These are phyloP conservation scores for Coemansia sp. DNA, from an alignment of 192 early-diverging fungal species.

Conservation along the genomic window DNA sequence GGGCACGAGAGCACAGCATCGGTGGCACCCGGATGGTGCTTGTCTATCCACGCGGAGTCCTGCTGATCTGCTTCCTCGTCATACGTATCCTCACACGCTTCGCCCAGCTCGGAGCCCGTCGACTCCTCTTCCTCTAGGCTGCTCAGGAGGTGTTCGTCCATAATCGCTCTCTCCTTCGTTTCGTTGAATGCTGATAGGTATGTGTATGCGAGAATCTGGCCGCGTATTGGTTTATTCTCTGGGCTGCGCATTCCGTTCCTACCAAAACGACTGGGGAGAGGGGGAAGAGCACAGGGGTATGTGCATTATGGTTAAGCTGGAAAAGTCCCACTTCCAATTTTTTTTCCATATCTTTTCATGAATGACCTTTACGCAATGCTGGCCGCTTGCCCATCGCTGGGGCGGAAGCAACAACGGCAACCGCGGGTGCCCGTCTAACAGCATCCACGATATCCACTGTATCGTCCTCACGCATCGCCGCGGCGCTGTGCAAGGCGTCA, in stretches of 20 bases:
- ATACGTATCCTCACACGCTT: conserved; percentile 13
- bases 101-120: background rate
- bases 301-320: too few relatives aligned
- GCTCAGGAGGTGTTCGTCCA: background rate
- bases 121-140: background rate
- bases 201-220: too few relatives aligned
- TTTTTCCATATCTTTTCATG: background rate
- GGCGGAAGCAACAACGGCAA: background rate
- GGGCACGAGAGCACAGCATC: conserved; percentile 52
- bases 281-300: too few relatives aligned
- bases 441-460: background rate
- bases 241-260: too few relatives aligned
- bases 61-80: conserved; percentile 26
- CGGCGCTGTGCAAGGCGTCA: conserved; percentile 14
- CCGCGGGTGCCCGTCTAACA: background rate
- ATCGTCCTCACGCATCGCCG: conserved; percentile 7
- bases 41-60: conserved; percentile 25
- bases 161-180: too few relatives aligned
- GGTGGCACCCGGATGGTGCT: conserved; percentile 22
- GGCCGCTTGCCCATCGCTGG: background rate
- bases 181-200: too few relatives aligned
- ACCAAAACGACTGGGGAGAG: too few relatives aligned
- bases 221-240: too few relatives aligned
- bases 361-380: background rate
- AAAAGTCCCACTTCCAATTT: background rate